Percentiles rank a stretch among this genome's conserved stretches.
These are phyloP conservation scores for Phytopythium aichiense DNA, from an alignment of 352 stramenopile genomes.

Conservation along the genomic window DNA sequence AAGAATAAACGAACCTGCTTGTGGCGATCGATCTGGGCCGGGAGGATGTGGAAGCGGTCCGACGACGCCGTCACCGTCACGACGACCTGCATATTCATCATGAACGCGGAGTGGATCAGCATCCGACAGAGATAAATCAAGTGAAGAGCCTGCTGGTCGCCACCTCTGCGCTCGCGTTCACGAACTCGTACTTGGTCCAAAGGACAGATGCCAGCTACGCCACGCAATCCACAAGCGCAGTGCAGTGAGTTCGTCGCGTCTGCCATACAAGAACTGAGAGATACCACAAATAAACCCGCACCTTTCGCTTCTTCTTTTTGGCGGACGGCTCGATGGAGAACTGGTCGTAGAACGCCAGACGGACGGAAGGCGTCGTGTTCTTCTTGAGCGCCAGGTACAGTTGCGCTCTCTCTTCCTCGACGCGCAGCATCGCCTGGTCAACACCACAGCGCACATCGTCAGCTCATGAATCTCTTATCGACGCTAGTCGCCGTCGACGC, in stretches of 20 bases:
- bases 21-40: slow-evolving; percentile 61
- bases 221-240: not conserved
- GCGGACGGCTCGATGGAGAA: slow-evolving; percentile 46
- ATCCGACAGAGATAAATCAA: not conserved
- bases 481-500: not conserved
- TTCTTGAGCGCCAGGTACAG: slow-evolving; percentile 59
- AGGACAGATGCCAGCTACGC: slow-evolving; percentile 50
- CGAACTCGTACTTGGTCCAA: slow-evolving; percentile 56
- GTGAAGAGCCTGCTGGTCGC: not conserved
- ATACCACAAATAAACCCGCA: slow-evolving; percentile 6
- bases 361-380: slow-evolving; percentile 32
- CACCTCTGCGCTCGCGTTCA: slow-evolving; percentile 62
- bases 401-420: slow-evolving; percentile 48
- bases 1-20: slow-evolving; percentile 36
- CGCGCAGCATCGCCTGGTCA: slow-evolving; percentile 37
- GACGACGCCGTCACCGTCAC: slow-evolving; percentile 50
- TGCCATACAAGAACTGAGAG: not conserved
- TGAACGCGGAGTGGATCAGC: not conserved
- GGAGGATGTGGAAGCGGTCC: slow-evolving; percentile 43
- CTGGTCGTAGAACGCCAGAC: slow-evolving; percentile 56
- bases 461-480: not conserved
- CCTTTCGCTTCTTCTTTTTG: slow-evolving; percentile 72
- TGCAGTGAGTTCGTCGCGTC: not conserved
- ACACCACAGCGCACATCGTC: not conserved
- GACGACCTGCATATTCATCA: slow-evolving; percentile 26